phyloP scores from a whole-genome alignment of 257 asterid species.

The Solanum bulbocastanum region DNA sequence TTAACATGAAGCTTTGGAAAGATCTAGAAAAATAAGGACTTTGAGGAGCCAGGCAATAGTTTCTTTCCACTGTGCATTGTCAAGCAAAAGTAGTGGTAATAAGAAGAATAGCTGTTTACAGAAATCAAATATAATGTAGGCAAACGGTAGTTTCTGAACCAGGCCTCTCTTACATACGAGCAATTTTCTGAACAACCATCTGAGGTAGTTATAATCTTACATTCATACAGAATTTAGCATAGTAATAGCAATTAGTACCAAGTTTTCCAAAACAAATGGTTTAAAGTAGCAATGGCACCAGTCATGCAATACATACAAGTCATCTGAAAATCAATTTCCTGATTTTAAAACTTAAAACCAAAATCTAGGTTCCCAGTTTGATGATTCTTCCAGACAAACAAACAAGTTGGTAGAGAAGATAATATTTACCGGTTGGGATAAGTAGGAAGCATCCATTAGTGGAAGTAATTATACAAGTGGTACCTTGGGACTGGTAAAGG shows the following conservation, averaged over 20 bases:
- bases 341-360: neutral
- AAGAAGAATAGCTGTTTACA: neutral
- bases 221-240: neutral
- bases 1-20: neutral
- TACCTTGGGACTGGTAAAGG: conserved; percentile 82
- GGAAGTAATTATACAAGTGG: neutral
- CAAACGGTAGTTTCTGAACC: neutral
- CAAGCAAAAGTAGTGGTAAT: neutral
- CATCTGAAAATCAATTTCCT: neutral
- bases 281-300: neutral
- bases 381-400: neutral
- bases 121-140: neutral
- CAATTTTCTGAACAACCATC: neutral
- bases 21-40: neutral
- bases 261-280: neutral
- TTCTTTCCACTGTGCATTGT: neutral
- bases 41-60: neutral
- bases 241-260: neutral
- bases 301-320: neutral
- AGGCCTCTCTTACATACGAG: neutral
- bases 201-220: neutral
- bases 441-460: neutral
- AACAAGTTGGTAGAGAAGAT: neutral
- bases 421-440: neutral
- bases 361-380: neutral